Evolutionary conservation across 2,329 filamentous ascomycete genomes (phyloP), one percentile per base, ranked within the genome.

Genomic region (Apiospora hydei): DNA sequence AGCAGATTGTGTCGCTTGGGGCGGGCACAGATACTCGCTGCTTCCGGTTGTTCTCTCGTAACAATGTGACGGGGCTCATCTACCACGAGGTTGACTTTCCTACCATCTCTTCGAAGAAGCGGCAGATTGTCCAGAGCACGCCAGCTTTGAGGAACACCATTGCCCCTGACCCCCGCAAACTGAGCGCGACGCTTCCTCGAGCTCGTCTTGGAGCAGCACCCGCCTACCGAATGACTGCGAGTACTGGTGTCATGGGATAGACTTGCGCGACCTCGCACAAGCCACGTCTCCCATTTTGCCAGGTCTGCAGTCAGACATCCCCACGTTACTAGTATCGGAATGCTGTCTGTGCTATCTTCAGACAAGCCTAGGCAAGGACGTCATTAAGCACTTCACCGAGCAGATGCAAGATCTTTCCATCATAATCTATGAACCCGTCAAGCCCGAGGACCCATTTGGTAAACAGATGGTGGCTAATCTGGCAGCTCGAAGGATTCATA

Each of bases 51-150:
- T 87, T 93, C 72, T 82, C 88, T 11, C 80, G 83, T 21, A 80
- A 84, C 0, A 70, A 73, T 8, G 74, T 78, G 6, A 71, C 77
- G 18, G 78, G 82, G 16, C 81, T 98, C 24, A 81, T 92, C 72
- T 99, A 98, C 81, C 95, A 98, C 81, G 96, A 99, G 81, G 86
- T 99, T 71, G 96, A 99, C 82, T 98, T 98, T 78, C 88, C 93
- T 0, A 82, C 88, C 30, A 95, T 95, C 71, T 91, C 90, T n/a
- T 80, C 84, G 3, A 86, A 88, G 57, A 98, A 96, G 82, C 87
- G 93, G 61, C 82, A 82, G 70, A 83, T 84, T 3, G 83, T 88
- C 8, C 82, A 88, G 76, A 84, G 86, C 34, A 85, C 87, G 0
- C 83, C 86, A 0, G 72, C 73, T 1, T 78, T 88, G 18, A 34